Percentiles rank a stretch among this genome's conserved stretches.
Conservation (phyloP, 176 grass and related monocot species). For the Puya raimondii region DNA sequence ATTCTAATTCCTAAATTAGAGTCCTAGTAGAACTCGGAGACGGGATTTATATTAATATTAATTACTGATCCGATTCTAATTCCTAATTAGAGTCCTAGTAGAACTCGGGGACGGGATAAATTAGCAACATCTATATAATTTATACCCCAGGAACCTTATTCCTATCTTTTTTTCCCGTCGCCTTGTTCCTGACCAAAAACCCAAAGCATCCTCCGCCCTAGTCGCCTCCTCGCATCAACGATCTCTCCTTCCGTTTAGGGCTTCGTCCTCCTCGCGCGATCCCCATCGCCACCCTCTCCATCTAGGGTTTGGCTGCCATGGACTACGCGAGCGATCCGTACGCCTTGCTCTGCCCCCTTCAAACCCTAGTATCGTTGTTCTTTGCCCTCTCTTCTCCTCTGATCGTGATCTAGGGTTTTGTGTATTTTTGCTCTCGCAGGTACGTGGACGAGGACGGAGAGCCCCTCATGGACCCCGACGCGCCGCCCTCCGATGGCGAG, state of each 20-base stretch:
- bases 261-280: background rate
- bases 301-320: constrained; percentile 9
- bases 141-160: no score
- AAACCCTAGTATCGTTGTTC: background rate
- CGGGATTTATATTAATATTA: no score
- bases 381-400: background rate
- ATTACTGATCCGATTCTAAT: no score
- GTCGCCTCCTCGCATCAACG: no score
- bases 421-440: constrained; percentile 24
- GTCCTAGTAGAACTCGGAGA: no score
- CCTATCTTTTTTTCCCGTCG: no score
- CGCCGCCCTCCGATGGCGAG: constrained; percentile 21
- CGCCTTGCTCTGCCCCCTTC: background rate
- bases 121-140: no score
- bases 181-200: no score
- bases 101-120: no score
- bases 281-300: background rate
- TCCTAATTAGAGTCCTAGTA: no score
- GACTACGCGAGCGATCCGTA: constrained; percentile 23
- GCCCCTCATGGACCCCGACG: constrained; percentile 59
- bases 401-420: constrained; percentile 15
- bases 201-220: no score
- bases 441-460: constrained; percentile 83
- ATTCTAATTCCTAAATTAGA: no score
- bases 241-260: background rate